Evolutionary conservation across 1,284 basidiomycete species (phyloP), one percentile per base, ranked within the genome.

Genomic region (Lentinula novae-zelandiae): DNA sequence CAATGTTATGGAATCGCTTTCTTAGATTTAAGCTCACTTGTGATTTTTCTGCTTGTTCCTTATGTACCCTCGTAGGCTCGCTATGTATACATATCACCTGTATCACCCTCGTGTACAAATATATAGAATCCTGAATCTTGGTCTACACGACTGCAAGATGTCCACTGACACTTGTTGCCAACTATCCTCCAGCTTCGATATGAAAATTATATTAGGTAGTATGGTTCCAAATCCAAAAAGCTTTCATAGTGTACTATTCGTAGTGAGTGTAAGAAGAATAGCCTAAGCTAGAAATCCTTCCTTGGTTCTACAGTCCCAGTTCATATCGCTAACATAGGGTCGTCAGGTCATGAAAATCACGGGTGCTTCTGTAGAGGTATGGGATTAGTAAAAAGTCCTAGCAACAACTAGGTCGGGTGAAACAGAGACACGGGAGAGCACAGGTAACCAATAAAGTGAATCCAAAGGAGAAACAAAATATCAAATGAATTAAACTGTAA

Each of bases 351-450:
- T 40, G 34, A 42, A 52, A 9, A 49, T 31, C 38, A 52, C 12
- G 12, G 49, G 27, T 31, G 3, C 22, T 7, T 2, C 4, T 50
- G 31, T 50, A 57, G 44, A 34, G 34, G 31, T 3, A 17, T 8
- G 17, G 13, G 31, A 33, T 20, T 36, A 15, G 22, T 27, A n/a
- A 33, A 52, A 39, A 36, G 57, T 51, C 38, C 57, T 53, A 36
- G 38, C 27, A 38, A 46, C 20, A 62, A 57, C 64, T 65, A 62
- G 62, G 65, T 65, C 63, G 60, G 65, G 57, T 65, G 60, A 36
- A 63, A 59, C 60, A 63, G 58, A 63, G 58, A 63, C 51, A 53
- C 34, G 34, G 12, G 9, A 36, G 13, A 34, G 51, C 44, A 20
- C 44, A 22, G 34, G 57, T 63, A 49, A 55, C 36, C 20, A 15